Conservation (phyloP, 768 basidiomycete genomes). For the Daedalea quercina region DNA sequence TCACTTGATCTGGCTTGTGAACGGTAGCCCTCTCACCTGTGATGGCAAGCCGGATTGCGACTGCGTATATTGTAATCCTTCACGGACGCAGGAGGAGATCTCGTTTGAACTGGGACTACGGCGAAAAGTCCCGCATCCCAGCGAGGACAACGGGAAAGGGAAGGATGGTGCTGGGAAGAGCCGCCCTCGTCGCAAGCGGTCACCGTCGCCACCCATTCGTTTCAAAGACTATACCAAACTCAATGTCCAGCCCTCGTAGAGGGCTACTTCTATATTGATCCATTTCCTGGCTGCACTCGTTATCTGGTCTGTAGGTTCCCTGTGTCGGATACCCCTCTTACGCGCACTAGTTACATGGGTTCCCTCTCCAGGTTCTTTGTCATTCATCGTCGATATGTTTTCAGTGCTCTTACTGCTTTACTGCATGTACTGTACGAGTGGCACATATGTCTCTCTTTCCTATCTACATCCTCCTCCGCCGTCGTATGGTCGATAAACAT, state of each 20-base stretch:
- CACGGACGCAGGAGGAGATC: constrained; percentile 15
- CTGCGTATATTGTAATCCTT: constrained; percentile 19
- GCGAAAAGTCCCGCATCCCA: not conserved
- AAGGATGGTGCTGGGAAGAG: not conserved
- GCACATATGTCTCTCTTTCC: too few relatives aligned
- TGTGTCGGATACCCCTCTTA: too few relatives aligned
- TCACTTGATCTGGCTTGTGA: constrained; percentile 18
- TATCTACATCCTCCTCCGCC: too few relatives aligned
- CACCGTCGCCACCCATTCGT: constrained; percentile 4
- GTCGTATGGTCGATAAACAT: too few relatives aligned
- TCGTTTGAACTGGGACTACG: constrained; percentile 6
- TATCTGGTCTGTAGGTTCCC: too few relatives aligned
- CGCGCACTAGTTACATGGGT: too few relatives aligned
- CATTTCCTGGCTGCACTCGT: too few relatives aligned
- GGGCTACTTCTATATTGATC: too few relatives aligned
- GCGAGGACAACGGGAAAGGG: not conserved
- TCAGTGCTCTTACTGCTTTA: too few relatives aligned
- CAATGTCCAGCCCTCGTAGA: not conserved
- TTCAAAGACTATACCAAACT: constrained; percentile 18
- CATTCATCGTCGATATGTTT: too few relatives aligned
- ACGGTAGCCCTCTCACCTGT: constrained; percentile 11
- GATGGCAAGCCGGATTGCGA: constrained; percentile 13
- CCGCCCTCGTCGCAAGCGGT: not conserved
- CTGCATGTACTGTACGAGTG: too few relatives aligned
- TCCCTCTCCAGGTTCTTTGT: too few relatives aligned